Evolutionary conservation across 208 protist genomes (phyloP), one percentile per base, ranked within the genome.

Genomic region (Wallacemonas sp.): DNA sequence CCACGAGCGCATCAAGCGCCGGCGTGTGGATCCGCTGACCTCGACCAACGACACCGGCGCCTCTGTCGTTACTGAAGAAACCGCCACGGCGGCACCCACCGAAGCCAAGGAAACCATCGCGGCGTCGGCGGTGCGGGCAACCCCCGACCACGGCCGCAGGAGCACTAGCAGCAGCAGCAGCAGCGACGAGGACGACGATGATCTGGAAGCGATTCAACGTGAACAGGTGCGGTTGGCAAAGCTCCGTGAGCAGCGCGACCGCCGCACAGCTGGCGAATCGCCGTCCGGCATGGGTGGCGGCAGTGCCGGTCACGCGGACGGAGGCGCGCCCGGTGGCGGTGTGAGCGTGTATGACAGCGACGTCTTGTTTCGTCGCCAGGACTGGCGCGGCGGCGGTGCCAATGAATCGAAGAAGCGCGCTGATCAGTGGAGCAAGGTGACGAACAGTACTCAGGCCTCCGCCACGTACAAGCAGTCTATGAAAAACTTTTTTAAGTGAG

Each of bases 401-500:
- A 45, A 42, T 34, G 21, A 53, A 45, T 52, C 37, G 13, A 41
- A 71, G 26, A 80, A 71, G 57, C 68, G 74, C 13, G 73, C 70
- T 22, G 60, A 69, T 21, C 83, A 81, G 66, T 91, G 85, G 85
- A 66, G 72, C 44, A 58, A 73, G 0, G 80, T 86, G 22, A 39
- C 65, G 19, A 91, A 91, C 63, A 71, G 76, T 63, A 80, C 73
- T 6, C 80, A 86, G 52, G 33, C 73, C 12, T 86, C 81, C 12
- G 65, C 53, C 6, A 63, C 76, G 4, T 85, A 75, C 55, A 54
- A 68, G 32, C 73, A 88, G 45, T 91, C 87, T 48, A 88, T 91
- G 76, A 81, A 83, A 66, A 70, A 73, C 36, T 71, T 79, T 69
- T 91, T 91, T 60, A 86, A 86, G 34, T 91, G 46, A 75, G 2